Conservation (phyloP, 2,329 filamentous ascomycete species). For the Epichloe glyceriae region DNA sequence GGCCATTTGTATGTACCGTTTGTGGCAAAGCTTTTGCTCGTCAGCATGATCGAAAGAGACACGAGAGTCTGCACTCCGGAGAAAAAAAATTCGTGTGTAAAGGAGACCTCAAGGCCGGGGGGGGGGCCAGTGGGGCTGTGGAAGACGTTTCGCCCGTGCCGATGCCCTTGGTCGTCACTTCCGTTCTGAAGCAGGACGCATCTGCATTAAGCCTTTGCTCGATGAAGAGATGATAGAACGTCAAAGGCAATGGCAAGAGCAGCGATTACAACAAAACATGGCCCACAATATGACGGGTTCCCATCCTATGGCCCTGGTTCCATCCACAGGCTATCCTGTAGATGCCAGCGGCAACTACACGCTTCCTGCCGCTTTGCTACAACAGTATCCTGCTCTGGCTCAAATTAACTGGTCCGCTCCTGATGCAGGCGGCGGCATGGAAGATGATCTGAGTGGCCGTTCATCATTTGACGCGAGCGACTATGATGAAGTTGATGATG, state of each 20-base stretch:
- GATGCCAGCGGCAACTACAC: constrained; percentile 46
- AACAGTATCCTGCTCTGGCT: constrained; percentile 88
- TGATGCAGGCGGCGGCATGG: constrained; percentile 56
- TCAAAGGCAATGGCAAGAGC: constrained; percentile 62
- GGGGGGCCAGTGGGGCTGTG: constrained; percentile 85
- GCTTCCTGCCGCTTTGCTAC: constrained; percentile 76
- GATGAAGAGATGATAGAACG: constrained; percentile 85
- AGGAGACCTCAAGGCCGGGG: constrained; percentile 70
- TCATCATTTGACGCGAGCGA: constrained; percentile 76
- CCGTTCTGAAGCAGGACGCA: constrained; percentile 83
- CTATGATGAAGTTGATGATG: constrained; percentile 60
- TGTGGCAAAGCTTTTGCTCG: constrained; percentile 95
- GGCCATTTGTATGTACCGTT: constrained; percentile 92
- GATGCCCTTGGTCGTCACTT: constrained; percentile 93
- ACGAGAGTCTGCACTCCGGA: constrained; percentile 89
- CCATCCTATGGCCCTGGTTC: constrained; percentile 46
- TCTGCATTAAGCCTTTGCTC: constrained; percentile 93
- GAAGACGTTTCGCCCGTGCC: constrained; percentile 82
- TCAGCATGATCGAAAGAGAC: constrained; percentile 92
- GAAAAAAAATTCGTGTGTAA: constrained; percentile 99
- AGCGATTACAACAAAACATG: constrained; percentile 53
- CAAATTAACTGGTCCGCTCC: constrained; percentile 66
- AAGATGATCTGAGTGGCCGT: constrained; percentile 64
- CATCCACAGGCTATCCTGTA: constrained; percentile 44
- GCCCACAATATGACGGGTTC: constrained; percentile 44